Evolutionary conservation across 129 eudicot genomes (phyloP).

Genomic region (Oenanthe sinensis): DNA sequence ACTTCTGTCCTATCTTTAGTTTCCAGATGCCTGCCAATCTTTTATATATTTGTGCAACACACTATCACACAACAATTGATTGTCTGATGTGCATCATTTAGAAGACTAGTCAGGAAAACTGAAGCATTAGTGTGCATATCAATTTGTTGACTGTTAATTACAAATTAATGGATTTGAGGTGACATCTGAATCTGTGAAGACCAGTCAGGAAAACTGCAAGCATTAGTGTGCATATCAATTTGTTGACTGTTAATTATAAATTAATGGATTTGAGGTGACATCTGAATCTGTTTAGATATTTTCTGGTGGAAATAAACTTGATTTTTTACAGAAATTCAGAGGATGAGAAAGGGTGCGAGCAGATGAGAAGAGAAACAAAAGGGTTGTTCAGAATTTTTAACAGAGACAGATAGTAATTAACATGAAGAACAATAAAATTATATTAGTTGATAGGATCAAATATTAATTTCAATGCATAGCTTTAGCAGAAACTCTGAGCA

Average conservation of each 20-base stretch:
- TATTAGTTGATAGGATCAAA: not conserved
- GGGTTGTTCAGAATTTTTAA: not conserved
- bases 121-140: too few species aligned
- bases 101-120: not conserved
- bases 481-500: not conserved
- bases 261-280: not conserved
- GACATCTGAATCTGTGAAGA: too few species aligned
- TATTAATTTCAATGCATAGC: not conserved
- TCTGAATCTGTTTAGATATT: not conserved
- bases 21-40: not conserved
- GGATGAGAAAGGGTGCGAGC: not conserved
- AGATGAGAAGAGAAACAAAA: not conserved
- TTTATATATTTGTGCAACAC: not conserved
- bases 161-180: too few species aligned
- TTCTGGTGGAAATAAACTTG: not conserved
- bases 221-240: not conserved
- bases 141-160: too few species aligned
- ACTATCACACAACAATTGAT: not conserved
- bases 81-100: not conserved
- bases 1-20: not conserved
- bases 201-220: too few species aligned
- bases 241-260: not conserved
- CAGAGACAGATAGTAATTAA: not conserved
- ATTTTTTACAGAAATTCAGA: not conserved
- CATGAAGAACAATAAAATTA: not conserved